phyloP scores from a whole-genome alignment of 1,139 yeast genomes.

The Magnusiomyces starmeri region DNA sequence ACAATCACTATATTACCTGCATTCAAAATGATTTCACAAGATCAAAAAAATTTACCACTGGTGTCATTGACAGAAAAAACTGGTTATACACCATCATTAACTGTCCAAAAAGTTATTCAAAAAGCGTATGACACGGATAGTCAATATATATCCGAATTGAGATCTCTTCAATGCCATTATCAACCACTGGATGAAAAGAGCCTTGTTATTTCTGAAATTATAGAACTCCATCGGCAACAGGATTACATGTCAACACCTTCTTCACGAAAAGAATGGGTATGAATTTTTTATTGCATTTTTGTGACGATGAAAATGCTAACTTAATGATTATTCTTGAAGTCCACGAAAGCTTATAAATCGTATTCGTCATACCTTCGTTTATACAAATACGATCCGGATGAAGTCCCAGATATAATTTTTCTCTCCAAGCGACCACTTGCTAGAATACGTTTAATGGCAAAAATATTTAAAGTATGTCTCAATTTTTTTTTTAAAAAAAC shows the following conservation, averaged over 20 bases:
- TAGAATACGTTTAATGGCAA: slow-evolving; percentile 34
- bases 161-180: background rate
- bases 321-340: too few species aligned
- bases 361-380: slow-evolving; percentile 27
- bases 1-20: too few species aligned
- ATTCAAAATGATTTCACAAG: too few species aligned
- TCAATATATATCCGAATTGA: background rate
- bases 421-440: slow-evolving; percentile 39
- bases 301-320: background rate
- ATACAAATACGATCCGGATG: slow-evolving; percentile 32
- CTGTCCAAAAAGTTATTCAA: background rate
- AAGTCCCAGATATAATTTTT: slow-evolving; percentile 33
- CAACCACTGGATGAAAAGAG: background rate
- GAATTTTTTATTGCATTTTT: background rate
- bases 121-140: background rate
- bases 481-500: slow-evolving; percentile 24
- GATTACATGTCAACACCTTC: background rate
- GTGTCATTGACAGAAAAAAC: too few species aligned
- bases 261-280: slow-evolving; percentile 11
- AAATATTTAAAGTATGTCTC: slow-evolving; percentile 22
- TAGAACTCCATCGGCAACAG: background rate
- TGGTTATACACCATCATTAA: background rate
- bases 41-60: too few species aligned
- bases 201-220: background rate
- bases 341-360: slow-evolving; percentile 1